phyloP scores from a whole-genome alignment of 2,329 filamentous ascomycete species.

The Xylariaceae sp. region DNA sequence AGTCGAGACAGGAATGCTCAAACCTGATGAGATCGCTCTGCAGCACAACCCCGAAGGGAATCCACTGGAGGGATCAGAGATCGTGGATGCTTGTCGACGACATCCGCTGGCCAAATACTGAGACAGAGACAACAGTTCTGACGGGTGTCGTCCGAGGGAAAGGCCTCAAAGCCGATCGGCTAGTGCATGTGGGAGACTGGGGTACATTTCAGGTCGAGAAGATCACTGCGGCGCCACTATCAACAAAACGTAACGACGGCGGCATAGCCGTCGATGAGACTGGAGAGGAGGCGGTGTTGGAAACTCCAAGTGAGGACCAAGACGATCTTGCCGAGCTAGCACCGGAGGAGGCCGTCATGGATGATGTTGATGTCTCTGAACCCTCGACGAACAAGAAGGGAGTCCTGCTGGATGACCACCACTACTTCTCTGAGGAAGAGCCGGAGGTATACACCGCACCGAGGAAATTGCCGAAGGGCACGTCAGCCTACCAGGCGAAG shows the following conservation, averaged over 20 bases:
- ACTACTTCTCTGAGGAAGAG: constrained; percentile 93
- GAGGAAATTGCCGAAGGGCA: constrained; percentile 78
- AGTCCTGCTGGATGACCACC: constrained; percentile 90
- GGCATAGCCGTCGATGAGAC: constrained; percentile 61
- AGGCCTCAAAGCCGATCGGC: constrained; percentile 78
- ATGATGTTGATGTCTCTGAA: constrained; percentile 30
- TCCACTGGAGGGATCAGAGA: constrained; percentile 91
- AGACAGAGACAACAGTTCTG: constrained; percentile 59
- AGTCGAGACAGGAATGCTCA: constrained; percentile 81
- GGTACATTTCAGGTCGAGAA: constrained; percentile 88
- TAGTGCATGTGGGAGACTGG: constrained; percentile 90
- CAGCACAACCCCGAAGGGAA: constrained; percentile 83
- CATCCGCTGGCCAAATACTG: constrained; percentile 59
- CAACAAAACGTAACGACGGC: constrained; percentile 54
- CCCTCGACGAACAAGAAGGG: constrained; percentile 62
- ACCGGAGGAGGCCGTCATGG: constrained; percentile 77
- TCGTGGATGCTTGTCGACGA: constrained; percentile 93
- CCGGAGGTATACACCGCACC: constrained; percentile 52
- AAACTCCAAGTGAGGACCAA: constrained; percentile 66
- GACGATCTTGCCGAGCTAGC: constrained; percentile 80
- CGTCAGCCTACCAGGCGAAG: constrained; percentile 86
- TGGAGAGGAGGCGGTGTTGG: constrained; percentile 51
- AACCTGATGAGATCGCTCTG: constrained; percentile 89
- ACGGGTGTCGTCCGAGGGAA: constrained; percentile 82
- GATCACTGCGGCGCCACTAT: constrained; percentile 69